Conservation (phyloP, 305 asterid genomes). For the Andrographis paniculata region DNA sequence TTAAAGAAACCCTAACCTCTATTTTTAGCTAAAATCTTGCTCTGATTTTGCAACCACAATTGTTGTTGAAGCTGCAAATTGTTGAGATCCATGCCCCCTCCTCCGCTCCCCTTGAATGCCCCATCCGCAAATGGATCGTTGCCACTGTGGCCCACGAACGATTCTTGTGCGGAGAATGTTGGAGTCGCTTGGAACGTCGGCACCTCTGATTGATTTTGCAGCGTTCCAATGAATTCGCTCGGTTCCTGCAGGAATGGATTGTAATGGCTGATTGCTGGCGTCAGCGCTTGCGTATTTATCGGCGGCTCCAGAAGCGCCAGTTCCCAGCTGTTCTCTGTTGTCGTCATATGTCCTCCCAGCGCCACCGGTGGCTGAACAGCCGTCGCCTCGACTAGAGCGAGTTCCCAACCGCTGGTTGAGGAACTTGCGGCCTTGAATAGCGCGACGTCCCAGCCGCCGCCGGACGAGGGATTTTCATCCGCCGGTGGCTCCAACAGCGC, state of each 20-base stretch:
- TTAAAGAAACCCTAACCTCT: constrained; percentile 14
- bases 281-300: not conserved
- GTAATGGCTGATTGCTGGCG: constrained; percentile 25
- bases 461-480: constrained; percentile 10
- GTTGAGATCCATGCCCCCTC: constrained; percentile 32
- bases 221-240: constrained; percentile 12
- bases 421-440: constrained; percentile 13
- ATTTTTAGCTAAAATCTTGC: constrained; percentile 69
- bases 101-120: constrained; percentile 24
- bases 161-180: constrained; percentile 34
- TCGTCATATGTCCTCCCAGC: no score
- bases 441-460: constrained; percentile 20
- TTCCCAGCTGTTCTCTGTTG: constrained; percentile 3
- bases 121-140: constrained; percentile 57
- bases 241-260: constrained; percentile 65
- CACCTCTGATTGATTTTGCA: not conserved
- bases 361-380: not conserved
- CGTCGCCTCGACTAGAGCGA: no score
- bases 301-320: constrained; percentile 20
- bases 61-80: constrained; percentile 46
- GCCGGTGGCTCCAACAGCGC: not conserved
- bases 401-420: no score
- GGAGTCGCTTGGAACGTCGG: constrained; percentile 29
- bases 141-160: constrained; percentile 15
- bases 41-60: constrained; percentile 77